phyloP scores from a whole-genome alignment of 768 basidiomycete genomes.

The Collybiopsis confluens region DNA sequence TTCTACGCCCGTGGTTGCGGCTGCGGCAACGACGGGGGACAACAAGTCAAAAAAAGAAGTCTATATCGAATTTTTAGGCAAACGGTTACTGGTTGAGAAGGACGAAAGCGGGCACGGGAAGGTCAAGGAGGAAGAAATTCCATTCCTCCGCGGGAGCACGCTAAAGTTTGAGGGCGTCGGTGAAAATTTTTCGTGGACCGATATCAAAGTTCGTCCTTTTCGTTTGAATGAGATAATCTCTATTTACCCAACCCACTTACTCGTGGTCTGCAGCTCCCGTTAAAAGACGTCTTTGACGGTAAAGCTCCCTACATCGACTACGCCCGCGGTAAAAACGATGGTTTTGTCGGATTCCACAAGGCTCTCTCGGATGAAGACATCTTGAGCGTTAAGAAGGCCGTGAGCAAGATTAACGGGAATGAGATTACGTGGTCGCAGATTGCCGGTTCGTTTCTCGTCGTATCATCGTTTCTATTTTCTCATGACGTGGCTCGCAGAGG shows the following conservation, averaged over 20 bases:
- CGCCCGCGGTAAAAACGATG: slow-evolving; percentile 38
- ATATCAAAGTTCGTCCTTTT: slow-evolving; percentile 40
- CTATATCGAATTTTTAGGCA: slow-evolving; percentile 72
- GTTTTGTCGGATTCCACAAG: slow-evolving; percentile 62
- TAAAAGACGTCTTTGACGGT: slow-evolving; percentile 46
- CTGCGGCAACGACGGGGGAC: slow-evolving; percentile 6
- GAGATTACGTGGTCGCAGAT: slow-evolving; percentile 63
- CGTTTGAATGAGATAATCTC: background rate
- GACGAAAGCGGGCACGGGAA: slow-evolving; percentile 59
- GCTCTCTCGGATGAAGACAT: slow-evolving; percentile 70
- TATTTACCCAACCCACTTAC: background rate
- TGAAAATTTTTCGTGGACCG: slow-evolving; percentile 43
- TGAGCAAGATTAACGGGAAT: slow-evolving; percentile 51
- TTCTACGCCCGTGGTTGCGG: too few relatives aligned
- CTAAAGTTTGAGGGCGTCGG: slow-evolving; percentile 56
- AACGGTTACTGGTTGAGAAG: slow-evolving; percentile 58
- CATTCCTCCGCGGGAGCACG: slow-evolving; percentile 50
- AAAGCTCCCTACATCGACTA: slow-evolving; percentile 52
- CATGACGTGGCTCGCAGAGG: too few relatives aligned
- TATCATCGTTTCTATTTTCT: too few relatives aligned
- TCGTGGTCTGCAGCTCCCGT: slow-evolving; percentile 36
- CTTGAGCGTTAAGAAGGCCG: slow-evolving; percentile 54
- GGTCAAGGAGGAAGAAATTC: slow-evolving; percentile 57
- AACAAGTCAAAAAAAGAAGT: slow-evolving; percentile 44
- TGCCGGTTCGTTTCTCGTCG: slow-evolving; percentile 48